A percentile compares a stretch with the other conserved stretches of the same genome.
Evolutionary conservation across 257 asterid genomes (phyloP).

Genomic region (Anisodus tanguticus): DNA sequence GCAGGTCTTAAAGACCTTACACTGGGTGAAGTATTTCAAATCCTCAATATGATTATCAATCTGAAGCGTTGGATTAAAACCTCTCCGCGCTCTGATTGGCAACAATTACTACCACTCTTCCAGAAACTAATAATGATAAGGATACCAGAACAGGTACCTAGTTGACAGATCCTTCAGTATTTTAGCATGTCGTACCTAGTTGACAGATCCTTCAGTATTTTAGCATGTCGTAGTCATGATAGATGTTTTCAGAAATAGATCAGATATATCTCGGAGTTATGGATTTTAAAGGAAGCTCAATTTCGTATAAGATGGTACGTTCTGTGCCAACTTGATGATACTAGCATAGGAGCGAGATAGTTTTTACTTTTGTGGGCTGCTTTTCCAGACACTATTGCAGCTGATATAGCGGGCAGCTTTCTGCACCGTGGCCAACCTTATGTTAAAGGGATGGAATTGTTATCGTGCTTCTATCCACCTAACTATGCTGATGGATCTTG

Average conservation of each 20-base stretch:
- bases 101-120: constrained; percentile 43
- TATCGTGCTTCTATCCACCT: constrained; percentile 20
- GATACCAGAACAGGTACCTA: constrained; percentile 20
- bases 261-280: background rate
- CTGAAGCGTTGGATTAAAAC: constrained; percentile 49
- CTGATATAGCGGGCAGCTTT: constrained; percentile 15
- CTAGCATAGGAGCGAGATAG: background rate
- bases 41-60: constrained; percentile 51
- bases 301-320: background rate
- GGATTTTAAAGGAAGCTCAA: background rate
- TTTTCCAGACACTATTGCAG: background rate
- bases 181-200: no score
- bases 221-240: background rate
- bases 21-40: constrained; percentile 55
- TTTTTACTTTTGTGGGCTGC: background rate
- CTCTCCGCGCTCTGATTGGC: constrained; percentile 46
- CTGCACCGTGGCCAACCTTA: background rate
- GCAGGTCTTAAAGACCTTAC: constrained; percentile 48
- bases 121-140: constrained; percentile 31
- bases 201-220: no score
- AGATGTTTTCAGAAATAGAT: background rate
- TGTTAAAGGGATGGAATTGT: constrained; percentile 6
- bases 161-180: background rate
- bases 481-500: constrained; percentile 14
- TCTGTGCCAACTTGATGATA: background rate